phyloP scores from a whole-genome alignment of 257 asterid species.

The Henckelia pumila region DNA sequence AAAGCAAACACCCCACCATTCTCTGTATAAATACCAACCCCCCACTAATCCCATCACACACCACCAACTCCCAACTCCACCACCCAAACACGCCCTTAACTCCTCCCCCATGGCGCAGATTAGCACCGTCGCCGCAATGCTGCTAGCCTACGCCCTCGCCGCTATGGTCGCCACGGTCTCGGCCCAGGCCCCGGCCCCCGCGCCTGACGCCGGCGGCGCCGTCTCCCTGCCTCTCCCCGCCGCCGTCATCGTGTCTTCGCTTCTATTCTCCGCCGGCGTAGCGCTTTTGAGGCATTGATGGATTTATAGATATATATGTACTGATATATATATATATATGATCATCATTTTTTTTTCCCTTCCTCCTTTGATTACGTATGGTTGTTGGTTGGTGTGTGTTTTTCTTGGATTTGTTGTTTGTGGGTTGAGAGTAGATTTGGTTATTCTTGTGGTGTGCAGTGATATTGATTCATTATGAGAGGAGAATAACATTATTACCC shows the following conservation, averaged over 20 bases:
- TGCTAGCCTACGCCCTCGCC: background rate
- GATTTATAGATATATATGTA: background rate
- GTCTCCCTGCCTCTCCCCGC: background rate
- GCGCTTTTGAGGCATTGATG: background rate
- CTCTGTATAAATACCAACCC: too few species aligned
- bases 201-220: background rate
- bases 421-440: background rate
- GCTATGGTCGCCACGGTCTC: background rate
- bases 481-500: background rate
- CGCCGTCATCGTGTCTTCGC: background rate
- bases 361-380: too few species aligned
- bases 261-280: background rate
- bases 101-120: background rate
- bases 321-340: background rate
- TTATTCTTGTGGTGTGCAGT: too few species aligned
- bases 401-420: background rate
- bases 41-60: background rate
- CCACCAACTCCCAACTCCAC: background rate
- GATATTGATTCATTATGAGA: too few species aligned
- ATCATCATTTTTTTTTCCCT: too few species aligned
- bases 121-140: background rate
- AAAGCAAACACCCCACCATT: background rate
- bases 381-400: background rate
- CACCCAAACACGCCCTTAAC: background rate
- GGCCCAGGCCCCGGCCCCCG: background rate